Evolutionary conservation across 2,329 filamentous ascomycete species (phyloP).

Genomic region (Thielaviopsis punctulata): DNA sequence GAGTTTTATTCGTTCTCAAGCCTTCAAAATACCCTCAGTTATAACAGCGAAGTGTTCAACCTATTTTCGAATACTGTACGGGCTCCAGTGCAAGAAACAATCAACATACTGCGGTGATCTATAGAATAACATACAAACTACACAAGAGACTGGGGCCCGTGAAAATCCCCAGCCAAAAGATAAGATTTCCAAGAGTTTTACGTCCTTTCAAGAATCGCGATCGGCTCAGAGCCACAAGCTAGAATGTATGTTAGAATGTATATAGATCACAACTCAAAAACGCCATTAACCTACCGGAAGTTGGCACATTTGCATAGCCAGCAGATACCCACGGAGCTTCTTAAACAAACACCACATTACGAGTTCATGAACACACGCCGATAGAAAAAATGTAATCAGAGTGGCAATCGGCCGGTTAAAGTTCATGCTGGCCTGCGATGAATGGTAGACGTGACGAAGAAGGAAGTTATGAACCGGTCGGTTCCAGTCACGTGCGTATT

Average conservation of each 20-base stretch:
- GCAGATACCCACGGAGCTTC: slow-evolving; percentile 57
- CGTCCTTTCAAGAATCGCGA: slow-evolving; percentile 47
- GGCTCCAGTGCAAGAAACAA: background rate
- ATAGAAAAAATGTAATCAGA: slow-evolving; percentile 58
- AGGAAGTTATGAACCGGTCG: slow-evolving; percentile 60
- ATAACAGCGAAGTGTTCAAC: no score
- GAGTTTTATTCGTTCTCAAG: no score
- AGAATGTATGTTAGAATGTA: background rate
- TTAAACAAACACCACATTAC: slow-evolving; percentile 71
- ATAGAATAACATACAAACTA: slow-evolving; percentile 42
- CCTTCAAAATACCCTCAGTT: no score
- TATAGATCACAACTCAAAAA: background rate
- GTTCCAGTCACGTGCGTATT: slow-evolving; percentile 71
- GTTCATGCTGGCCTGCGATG: slow-evolving; percentile 54
- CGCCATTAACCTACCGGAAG: slow-evolving; percentile 33
- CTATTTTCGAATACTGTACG: no score
- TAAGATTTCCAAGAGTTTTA: slow-evolving; percentile 49
- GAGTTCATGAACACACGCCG: slow-evolving; percentile 54
- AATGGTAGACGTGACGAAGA: slow-evolving; percentile 63
- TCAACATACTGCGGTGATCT: background rate
- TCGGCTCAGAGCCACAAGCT: slow-evolving; percentile 48
- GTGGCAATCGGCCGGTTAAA: slow-evolving; percentile 55
- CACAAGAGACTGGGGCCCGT: slow-evolving; percentile 53
- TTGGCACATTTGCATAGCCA: slow-evolving; percentile 58
- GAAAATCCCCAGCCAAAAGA: slow-evolving; percentile 68